Conservation (phyloP, 2,329 filamentous ascomycete species). For the Claviceps pusilla region DNA sequence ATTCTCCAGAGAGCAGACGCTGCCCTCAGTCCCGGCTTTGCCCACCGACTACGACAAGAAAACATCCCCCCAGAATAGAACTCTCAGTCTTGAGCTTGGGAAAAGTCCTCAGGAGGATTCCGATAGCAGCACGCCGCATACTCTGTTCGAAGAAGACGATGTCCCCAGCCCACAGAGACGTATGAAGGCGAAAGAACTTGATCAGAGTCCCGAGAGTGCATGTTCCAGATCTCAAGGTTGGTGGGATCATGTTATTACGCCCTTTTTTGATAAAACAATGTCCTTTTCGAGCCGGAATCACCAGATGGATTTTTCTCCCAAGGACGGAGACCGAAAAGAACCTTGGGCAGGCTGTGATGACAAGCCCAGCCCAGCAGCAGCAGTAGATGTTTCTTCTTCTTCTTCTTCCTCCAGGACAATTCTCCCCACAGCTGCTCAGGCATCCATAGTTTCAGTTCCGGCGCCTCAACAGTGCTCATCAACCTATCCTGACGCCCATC, state of each 20-base stretch:
- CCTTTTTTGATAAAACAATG: constrained; percentile 38
- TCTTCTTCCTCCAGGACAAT: constrained; percentile 7
- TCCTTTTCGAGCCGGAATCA: constrained; percentile 27
- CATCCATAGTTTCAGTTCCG: constrained; percentile 23
- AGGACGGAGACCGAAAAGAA: constrained; percentile 15
- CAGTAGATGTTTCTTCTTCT: too few species aligned
- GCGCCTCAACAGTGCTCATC: constrained; percentile 21
- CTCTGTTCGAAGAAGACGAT: constrained; percentile 57
- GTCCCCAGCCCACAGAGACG: constrained; percentile 25
- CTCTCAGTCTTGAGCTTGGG: constrained; percentile 22
- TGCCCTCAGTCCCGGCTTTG: constrained; percentile 48
- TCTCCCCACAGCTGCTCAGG: constrained; percentile 10
- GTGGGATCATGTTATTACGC: constrained; percentile 66
- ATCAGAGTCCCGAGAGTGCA: constrained; percentile 31
- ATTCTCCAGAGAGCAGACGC: constrained; percentile 24
- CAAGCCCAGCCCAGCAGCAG: constrained; percentile 8
- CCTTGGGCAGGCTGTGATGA: constrained; percentile 21
- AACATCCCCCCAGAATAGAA: constrained; percentile 18
- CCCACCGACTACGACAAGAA: constrained; percentile 27
- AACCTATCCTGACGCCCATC: constrained; percentile 10
- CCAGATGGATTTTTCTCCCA: constrained; percentile 16
- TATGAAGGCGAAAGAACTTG: constrained; percentile 21
- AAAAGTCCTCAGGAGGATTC: constrained; percentile 27
- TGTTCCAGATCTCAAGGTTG: constrained; percentile 50
- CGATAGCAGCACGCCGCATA: constrained; percentile 42